Evolutionary conservation across 148 eudicot species (phyloP).

Genomic region (Rhododendron molle): DNA sequence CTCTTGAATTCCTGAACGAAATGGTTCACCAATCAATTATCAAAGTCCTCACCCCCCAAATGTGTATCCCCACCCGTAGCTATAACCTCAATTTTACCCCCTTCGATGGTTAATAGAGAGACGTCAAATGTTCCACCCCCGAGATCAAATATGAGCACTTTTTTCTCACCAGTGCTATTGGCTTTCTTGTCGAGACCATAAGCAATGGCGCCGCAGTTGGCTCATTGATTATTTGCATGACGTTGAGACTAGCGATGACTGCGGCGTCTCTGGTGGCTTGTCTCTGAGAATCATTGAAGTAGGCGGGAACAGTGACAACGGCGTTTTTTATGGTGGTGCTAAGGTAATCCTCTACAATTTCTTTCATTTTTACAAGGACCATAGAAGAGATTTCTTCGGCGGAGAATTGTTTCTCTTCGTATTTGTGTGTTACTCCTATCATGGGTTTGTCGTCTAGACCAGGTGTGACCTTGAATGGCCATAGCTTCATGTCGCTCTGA

Average conservation of each 20-base stretch:
- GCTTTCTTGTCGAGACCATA: not conserved
- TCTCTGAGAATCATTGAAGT: not conserved
- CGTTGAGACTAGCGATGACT: not conserved
- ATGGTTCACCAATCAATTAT: not conserved
- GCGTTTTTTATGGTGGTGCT: not conserved
- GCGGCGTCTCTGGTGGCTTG: not conserved
- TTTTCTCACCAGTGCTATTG: not conserved
- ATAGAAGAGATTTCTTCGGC: constrained; percentile 4
- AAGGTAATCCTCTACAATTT: not conserved
- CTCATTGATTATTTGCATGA: not conserved
- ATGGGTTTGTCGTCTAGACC: not conserved
- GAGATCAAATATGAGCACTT: not conserved
- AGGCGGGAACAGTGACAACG: not conserved
- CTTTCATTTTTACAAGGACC: not conserved
- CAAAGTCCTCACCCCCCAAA: not conserved
- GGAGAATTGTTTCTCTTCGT: not conserved
- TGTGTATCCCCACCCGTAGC: not conserved
- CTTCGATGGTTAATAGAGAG: not conserved
- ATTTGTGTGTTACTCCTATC: not conserved
- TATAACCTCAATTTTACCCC: not conserved
- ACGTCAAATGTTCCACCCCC: not conserved
- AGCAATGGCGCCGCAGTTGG: not conserved
- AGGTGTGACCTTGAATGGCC: not conserved
- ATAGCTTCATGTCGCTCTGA: not conserved
- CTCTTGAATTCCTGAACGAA: not conserved